These are phyloP conservation scores for Talaromyces trachyspermus DNA, from an alignment of 495 filamentous ascomycete genomes.

Conservation along the genomic window DNA sequence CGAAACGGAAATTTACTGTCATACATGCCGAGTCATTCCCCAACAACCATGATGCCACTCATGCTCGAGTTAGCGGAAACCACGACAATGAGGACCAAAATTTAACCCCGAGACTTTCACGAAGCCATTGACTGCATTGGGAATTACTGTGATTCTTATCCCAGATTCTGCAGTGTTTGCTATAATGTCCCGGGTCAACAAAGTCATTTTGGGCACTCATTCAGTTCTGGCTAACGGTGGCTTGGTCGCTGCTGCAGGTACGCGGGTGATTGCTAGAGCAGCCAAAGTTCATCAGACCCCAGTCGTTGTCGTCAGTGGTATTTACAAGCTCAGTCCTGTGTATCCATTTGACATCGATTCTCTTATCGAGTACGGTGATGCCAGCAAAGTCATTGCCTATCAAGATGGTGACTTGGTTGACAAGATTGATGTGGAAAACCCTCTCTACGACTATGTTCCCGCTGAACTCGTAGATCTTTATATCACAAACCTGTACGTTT, in stretches of 20 bases:
- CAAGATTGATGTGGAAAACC: slow-evolving; percentile 71
- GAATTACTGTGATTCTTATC: slow-evolving; percentile 73
- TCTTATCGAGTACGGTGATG: slow-evolving; percentile 74
- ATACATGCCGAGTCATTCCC: slow-evolving; percentile 68
- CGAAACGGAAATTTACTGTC: slow-evolving; percentile 81
- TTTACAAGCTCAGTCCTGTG: slow-evolving; percentile 86
- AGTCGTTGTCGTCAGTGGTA: slow-evolving; percentile 74
- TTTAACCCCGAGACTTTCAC: slow-evolving; percentile 52
- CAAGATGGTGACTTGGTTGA: slow-evolving; percentile 69
- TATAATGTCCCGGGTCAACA: slow-evolving; percentile 88
- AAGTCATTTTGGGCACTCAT: slow-evolving; percentile 82
- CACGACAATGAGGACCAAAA: slow-evolving; percentile 35
- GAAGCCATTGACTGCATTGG: slow-evolving; percentile 66
- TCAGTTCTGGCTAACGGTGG: slow-evolving; percentile 82
- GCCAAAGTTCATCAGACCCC: slow-evolving; percentile 72
- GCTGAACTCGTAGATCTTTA: slow-evolving; percentile 79
- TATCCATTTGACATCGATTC: slow-evolving; percentile 73
- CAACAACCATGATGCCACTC: slow-evolving; percentile 56
- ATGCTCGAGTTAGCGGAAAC: slow-evolving; percentile 51
- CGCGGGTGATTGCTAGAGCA: slow-evolving; percentile 70
- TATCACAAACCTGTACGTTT: slow-evolving; percentile 82
- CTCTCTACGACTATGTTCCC: slow-evolving; percentile 74
- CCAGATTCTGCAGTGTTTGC: slow-evolving; percentile 81
- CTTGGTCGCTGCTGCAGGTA: slow-evolving; percentile 70
- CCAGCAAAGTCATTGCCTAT: slow-evolving; percentile 63